These are phyloP conservation scores for Leucosporidium scottii DNA, from an alignment of 768 basidiomycete genomes.

Conservation along the genomic window DNA sequence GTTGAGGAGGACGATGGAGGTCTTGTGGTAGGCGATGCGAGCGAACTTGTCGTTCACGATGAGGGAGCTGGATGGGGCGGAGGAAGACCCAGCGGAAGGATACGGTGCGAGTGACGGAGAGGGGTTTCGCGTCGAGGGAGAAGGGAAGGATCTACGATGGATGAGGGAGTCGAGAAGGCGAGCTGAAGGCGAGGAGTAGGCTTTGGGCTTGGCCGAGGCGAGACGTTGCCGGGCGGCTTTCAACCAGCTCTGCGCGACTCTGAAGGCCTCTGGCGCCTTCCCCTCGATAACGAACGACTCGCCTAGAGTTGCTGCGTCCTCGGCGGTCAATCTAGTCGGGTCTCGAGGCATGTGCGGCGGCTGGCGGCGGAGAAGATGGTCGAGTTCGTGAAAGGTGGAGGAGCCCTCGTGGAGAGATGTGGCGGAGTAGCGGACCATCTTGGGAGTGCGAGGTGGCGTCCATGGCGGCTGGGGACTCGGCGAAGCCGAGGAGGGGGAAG, in stretches of 20 bases:
- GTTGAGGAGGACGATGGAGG: slow-evolving; percentile 50
- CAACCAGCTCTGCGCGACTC: slow-evolving; percentile 16
- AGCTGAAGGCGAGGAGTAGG: not conserved
- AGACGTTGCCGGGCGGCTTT: not conserved
- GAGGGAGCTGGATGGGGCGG: slow-evolving; percentile 36
- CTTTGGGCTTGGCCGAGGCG: not conserved
- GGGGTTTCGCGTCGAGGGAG: not conserved
- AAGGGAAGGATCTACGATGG: not conserved
- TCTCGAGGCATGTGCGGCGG: too few relatives aligned
- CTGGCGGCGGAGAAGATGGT: too few relatives aligned
- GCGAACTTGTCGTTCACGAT: not conserved
- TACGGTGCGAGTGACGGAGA: not conserved
- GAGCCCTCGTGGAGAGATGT: too few relatives aligned
- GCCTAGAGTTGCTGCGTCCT: too few relatives aligned
- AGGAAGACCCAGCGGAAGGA: slow-evolving; percentile 40
- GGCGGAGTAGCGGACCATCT: too few relatives aligned
- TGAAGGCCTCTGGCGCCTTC: not conserved
- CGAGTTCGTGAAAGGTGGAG: too few relatives aligned
- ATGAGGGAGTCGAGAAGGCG: not conserved
- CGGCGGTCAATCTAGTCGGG: too few relatives aligned
- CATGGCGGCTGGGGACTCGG: too few relatives aligned
- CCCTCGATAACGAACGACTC: too few relatives aligned
- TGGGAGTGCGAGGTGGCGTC: too few relatives aligned
- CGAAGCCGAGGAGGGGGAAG: too few relatives aligned
- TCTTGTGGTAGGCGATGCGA: slow-evolving; percentile 44